These are phyloP conservation scores for Asparagopsis taxiformis DNA, from an alignment of 31 red algal genomes.

Conservation along the genomic window DNA sequence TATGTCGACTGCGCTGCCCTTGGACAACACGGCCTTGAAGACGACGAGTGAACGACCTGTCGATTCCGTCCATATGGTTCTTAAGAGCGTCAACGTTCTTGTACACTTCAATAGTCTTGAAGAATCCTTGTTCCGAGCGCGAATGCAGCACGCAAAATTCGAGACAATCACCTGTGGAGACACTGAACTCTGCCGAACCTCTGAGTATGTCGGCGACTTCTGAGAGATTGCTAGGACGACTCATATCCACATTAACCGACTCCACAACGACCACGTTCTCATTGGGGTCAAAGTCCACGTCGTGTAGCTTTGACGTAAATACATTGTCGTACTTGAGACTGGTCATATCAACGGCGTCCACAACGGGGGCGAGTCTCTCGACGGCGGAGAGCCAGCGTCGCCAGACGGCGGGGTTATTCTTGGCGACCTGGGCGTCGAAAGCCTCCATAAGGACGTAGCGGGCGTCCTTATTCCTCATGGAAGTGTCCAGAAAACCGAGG, in stretches of 20 bases:
- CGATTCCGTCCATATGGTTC: constrained; percentile 35
- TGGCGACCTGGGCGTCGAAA: constrained; percentile 8
- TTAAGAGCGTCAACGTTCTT: constrained; percentile 27
- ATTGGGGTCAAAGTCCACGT: constrained; percentile 49
- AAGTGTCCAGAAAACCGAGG: background rate
- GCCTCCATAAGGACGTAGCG: constrained; percentile 70
- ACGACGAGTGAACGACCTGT: constrained; percentile 12
- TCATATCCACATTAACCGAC: constrained; percentile 45
- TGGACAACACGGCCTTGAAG: constrained; percentile 25
- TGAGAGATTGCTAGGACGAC: constrained; percentile 2
- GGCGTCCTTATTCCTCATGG: background rate
- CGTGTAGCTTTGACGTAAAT: constrained; percentile 65
- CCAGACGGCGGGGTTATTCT: constrained; percentile 31
- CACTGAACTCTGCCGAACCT: constrained; percentile 34
- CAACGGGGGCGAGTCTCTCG: constrained; percentile 37
- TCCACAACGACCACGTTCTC: constrained; percentile 68
- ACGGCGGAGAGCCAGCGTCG: constrained; percentile 60
- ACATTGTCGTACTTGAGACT: constrained; percentile 51
- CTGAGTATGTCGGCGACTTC: constrained; percentile 30
- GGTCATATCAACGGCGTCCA: constrained; percentile 41
- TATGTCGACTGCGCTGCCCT: constrained; percentile 32
- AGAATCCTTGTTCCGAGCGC: constrained; percentile 38
- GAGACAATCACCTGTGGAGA: constrained; percentile 52
- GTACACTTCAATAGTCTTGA: constrained; percentile 62
- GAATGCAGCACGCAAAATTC: constrained; percentile 62